Percentiles rank a stretch among this genome's conserved stretches.
Conservation (phyloP, 768 basidiomycete genomes). For the Calocera cornea region DNA sequence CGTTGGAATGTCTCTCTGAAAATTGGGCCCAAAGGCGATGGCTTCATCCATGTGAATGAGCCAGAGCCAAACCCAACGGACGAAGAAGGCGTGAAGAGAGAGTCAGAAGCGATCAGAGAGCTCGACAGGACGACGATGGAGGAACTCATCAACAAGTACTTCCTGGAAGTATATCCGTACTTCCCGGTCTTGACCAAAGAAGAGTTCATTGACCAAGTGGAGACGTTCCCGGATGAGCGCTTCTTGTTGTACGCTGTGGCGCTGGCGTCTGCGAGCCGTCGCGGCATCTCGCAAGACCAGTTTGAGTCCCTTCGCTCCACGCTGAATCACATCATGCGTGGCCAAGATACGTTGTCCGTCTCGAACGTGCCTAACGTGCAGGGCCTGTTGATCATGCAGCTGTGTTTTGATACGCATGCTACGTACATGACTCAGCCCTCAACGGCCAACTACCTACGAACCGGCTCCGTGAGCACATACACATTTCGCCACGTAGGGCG, state of each 20-base stretch:
- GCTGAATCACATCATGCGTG: constrained; percentile 75
- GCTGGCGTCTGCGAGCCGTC: constrained; percentile 73
- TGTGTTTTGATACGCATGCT: constrained; percentile 83
- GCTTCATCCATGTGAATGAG: constrained; percentile 70
- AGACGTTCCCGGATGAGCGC: constrained; percentile 1
- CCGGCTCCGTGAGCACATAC: constrained; percentile 42
- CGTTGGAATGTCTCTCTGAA: constrained; percentile 83
- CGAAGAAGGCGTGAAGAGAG: constrained; percentile 30
- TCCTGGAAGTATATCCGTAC: constrained; percentile 73
- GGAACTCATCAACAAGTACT: constrained; percentile 80
- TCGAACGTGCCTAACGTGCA: constrained; percentile 79
- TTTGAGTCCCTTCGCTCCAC: constrained; percentile 81
- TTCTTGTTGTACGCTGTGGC: constrained; percentile 81
- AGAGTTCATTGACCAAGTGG: constrained; percentile 50
- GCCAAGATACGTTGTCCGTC: constrained; percentile 81
- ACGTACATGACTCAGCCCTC: constrained; percentile 75
- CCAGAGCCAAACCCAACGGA: constrained; percentile 31
- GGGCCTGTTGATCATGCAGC: constrained; percentile 68
- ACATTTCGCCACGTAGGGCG: not conserved
- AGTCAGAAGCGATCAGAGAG: not conserved
- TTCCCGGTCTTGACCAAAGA: constrained; percentile 78
- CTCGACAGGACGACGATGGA: constrained; percentile 32
- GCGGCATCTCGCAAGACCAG: constrained; percentile 70
- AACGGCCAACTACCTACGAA: constrained; percentile 72
- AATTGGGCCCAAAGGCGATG: constrained; percentile 70